phyloP scores from a whole-genome alignment of 2,329 filamentous ascomycete species.

The Neofusicoccum cordaticola region DNA sequence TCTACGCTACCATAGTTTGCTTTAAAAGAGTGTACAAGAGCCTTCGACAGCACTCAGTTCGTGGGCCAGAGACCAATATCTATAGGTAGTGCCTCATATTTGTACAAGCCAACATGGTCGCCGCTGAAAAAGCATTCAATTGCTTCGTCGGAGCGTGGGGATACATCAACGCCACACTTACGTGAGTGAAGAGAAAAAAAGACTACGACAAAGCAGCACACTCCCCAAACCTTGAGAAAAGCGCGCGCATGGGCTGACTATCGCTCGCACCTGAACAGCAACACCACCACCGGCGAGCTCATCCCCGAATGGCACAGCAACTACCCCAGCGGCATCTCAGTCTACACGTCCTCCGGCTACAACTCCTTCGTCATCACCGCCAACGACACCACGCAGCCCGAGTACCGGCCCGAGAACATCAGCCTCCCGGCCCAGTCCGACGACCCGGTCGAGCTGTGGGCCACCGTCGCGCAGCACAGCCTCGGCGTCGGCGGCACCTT shows the following conservation, averaged over 20 bases:
- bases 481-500: background rate
- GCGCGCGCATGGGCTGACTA: background rate
- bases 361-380: background rate
- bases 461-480: background rate
- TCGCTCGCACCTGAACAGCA: background rate
- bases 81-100: background rate
- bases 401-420: background rate
- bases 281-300: background rate
- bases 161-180: background rate
- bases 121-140: background rate
- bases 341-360: conserved; percentile 7
- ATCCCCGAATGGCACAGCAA: background rate
- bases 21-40: background rate
- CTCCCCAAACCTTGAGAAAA: too few species aligned
- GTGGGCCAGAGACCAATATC: background rate
- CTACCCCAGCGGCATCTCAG: background rate
- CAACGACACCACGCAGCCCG: conserved; percentile 7
- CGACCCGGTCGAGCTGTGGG: background rate
- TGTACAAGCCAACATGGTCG: background rate
- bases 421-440: background rate
- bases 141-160: conserved; percentile 6
- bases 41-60: background rate
- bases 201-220: too few species aligned
- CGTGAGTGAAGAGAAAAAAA: background rate
- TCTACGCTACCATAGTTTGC: background rate